Evolutionary conservation across 805 yeast genomes (phyloP).

Genomic region (Wilhelminamyces savonicus): DNA sequence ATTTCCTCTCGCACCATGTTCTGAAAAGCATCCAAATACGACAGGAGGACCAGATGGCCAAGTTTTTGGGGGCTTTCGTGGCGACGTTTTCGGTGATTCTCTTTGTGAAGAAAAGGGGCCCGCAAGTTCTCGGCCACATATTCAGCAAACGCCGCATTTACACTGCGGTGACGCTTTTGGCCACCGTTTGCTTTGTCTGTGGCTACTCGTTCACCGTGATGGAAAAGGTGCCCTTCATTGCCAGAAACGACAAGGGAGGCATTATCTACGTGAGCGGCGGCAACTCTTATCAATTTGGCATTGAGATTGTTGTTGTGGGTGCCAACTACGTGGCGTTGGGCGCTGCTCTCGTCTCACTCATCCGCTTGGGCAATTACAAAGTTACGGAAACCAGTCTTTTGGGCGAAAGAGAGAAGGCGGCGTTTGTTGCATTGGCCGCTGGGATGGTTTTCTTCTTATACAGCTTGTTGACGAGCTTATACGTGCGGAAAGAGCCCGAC

Average conservation of each 20-base stretch:
- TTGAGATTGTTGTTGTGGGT: conserved; percentile 53
- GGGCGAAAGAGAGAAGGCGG: conserved; percentile 9
- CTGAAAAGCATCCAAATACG: conserved; percentile 38
- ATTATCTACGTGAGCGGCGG: conserved; percentile 61
- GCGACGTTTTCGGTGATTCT: conserved; percentile 40
- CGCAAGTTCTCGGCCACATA: conserved; percentile 4
- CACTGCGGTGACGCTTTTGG: conserved; percentile 16
- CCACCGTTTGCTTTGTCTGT: conserved; percentile 42
- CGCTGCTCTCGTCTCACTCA: conserved; percentile 31
- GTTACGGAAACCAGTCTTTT: conserved; percentile 14
- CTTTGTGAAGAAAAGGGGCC: conserved; percentile 44
- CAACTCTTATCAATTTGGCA: conserved; percentile 61
- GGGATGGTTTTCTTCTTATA: conserved; percentile 31
- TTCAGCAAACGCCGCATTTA: conserved; percentile 6
- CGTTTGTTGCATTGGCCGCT: conserved; percentile 13
- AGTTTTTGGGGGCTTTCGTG: conserved; percentile 41
- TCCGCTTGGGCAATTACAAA: conserved; percentile 28
- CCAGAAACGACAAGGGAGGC: conserved; percentile 43
- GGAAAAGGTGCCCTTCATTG: conserved; percentile 57
- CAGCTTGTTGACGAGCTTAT: conserved; percentile 39
- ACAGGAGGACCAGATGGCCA: conserved; percentile 31
- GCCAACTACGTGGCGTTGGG: conserved; percentile 45
- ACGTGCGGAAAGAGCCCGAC: conserved; percentile 37
- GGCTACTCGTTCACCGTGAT: conserved; percentile 64
- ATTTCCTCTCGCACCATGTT: conserved; percentile 42